A percentile compares a stretch with the other conserved stretches of the same genome.
These are phyloP conservation scores for Coemansia sp. DNA, from an alignment of 192 early-diverging fungal genomes.

Conservation along the genomic window DNA sequence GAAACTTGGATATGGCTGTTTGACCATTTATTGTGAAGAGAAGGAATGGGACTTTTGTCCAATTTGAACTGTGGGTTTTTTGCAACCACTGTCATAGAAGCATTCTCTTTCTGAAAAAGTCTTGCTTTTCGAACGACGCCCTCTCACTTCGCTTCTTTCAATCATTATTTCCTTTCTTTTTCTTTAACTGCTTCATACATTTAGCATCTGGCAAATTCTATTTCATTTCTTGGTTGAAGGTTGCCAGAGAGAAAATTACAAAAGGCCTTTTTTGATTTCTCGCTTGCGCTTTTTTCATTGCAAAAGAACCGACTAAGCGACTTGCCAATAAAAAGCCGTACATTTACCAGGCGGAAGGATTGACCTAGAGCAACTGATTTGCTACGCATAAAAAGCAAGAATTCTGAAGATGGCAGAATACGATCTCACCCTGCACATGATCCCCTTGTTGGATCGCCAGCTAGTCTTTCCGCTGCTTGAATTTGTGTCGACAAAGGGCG, in stretches of 20 bases:
- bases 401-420: slow-evolving; percentile 58
- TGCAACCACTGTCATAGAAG: background rate
- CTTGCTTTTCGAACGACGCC: background rate
- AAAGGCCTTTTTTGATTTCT: background rate
- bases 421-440: slow-evolving; percentile 81
- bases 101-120: background rate
- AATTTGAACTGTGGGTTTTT: slow-evolving; percentile 66
- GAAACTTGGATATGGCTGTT: slow-evolving; percentile 63
- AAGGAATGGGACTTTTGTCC: slow-evolving; percentile 39
- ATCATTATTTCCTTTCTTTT: background rate
- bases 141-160: background rate
- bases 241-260: background rate
- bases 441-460: slow-evolving; percentile 90
- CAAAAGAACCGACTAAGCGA: background rate
- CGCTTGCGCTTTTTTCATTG: background rate
- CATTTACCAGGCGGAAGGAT: background rate
- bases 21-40: too few relatives aligned
- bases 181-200: background rate
- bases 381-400: slow-evolving; percentile 6
- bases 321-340: slow-evolving; percentile 6
- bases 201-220: slow-evolving; percentile 1
- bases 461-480: slow-evolving; percentile 89
- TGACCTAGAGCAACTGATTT: slow-evolving; percentile 5
- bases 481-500: slow-evolving; percentile 81
- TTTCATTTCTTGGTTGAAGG: background rate